These are phyloP conservation scores for Buddleja alternifolia DNA, from an alignment of 257 asterid species.

Conservation along the genomic window DNA sequence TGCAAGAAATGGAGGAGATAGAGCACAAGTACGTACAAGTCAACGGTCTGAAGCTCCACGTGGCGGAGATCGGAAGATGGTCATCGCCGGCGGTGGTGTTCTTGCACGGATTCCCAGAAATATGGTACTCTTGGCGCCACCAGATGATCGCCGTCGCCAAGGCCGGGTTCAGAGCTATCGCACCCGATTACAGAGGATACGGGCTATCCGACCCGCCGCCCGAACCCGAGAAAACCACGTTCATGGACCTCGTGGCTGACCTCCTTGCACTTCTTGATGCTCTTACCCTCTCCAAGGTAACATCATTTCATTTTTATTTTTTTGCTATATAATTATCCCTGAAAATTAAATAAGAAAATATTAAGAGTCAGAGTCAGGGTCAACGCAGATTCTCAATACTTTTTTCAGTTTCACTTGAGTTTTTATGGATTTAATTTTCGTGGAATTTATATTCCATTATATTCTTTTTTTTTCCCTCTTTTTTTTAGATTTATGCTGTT, in stretches of 20 bases:
- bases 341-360: too few species aligned
- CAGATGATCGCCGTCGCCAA: constrained; percentile 47
- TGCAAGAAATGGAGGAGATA: constrained; percentile 38
- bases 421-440: neutral
- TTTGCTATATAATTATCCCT: too few species aligned
- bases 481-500: too few species aligned
- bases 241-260: constrained; percentile 42
- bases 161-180: constrained; percentile 58
- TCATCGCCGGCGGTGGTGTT: constrained; percentile 43
- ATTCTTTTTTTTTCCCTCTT: neutral
- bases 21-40: constrained; percentile 37
- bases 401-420: neutral
- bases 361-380: too few species aligned
- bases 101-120: constrained; percentile 60
- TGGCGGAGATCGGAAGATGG: constrained; percentile 42
- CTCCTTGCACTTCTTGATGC: constrained; percentile 56
- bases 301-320: too few species aligned
- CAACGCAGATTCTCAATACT: too few species aligned
- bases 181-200: constrained; percentile 68
- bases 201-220: constrained; percentile 60
- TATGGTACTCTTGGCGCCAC: constrained; percentile 63
- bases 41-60: constrained; percentile 46
- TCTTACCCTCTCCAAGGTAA: constrained; percentile 53
- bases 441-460: neutral
- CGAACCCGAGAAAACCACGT: constrained; percentile 48